These are phyloP conservation scores for Aureobasidium subglaciale DNA, from an alignment of 2,329 filamentous ascomycete genomes.

Conservation along the genomic window DNA sequence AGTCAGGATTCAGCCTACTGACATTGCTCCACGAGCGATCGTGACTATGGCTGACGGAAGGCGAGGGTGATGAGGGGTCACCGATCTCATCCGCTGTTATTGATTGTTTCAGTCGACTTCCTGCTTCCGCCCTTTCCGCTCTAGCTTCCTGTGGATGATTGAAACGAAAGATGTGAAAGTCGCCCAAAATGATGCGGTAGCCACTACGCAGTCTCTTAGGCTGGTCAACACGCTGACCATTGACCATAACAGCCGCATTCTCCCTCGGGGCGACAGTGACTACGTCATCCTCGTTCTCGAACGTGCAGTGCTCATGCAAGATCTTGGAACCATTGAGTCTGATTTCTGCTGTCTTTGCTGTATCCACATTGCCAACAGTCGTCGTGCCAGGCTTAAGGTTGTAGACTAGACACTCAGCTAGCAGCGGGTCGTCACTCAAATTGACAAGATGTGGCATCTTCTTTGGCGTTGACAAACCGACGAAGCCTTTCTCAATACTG, in stretches of 20 bases:
- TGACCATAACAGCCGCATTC: constrained; percentile 97
- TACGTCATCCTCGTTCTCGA: constrained; percentile 86
- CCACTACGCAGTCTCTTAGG: constrained; percentile 82
- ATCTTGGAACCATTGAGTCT: constrained; percentile 91
- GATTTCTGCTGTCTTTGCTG: constrained; percentile 77
- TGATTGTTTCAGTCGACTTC: constrained; percentile 78
- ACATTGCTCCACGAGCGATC: constrained; percentile 59
- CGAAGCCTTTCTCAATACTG: constrained; percentile 97
- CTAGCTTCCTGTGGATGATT: constrained; percentile 95
- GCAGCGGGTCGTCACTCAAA: constrained; percentile 69
- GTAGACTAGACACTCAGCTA: constrained; percentile 95
- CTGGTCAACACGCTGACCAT: constrained; percentile 81
- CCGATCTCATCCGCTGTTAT: constrained; percentile 57
- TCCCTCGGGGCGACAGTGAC: constrained; percentile 87
- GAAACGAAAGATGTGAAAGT: constrained; percentile 98
- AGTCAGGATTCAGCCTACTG: constrained; percentile 73
- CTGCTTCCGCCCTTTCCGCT: constrained; percentile 78
- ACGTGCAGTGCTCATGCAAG: constrained; percentile 82
- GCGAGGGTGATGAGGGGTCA: constrained; percentile 50
- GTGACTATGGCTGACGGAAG: constrained; percentile 52
- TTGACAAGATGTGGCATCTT: constrained; percentile 99
- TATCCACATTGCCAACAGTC: constrained; percentile 88
- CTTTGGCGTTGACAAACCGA: constrained; percentile 91
- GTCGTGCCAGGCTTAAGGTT: constrained; percentile 95
- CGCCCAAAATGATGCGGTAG: constrained; percentile 88